These are phyloP conservation scores for Pelargonium australe DNA, from an alignment of 441 rosid species.

Conservation along the genomic window DNA sequence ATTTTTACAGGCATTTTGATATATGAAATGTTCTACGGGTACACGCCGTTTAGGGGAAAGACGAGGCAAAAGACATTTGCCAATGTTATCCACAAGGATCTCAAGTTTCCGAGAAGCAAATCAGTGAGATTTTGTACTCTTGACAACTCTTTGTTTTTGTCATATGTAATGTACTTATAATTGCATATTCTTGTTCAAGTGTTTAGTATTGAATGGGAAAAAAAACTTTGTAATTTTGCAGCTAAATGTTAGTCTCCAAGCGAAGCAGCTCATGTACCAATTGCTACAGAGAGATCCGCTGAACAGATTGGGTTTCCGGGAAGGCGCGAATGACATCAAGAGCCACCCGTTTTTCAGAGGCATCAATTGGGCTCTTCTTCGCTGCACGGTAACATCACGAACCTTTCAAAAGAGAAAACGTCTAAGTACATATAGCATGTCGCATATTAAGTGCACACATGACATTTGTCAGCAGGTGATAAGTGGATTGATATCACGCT, in stretches of 20 bases:
- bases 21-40: slow-evolving; percentile 92
- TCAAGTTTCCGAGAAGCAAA: slow-evolving; percentile 65
- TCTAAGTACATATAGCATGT: slow-evolving; percentile 14
- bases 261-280: slow-evolving; percentile 66
- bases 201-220: background rate
- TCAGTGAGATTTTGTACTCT: slow-evolving; percentile 32
- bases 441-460: too few relatives aligned
- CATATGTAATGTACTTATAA: background rate
- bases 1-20: slow-evolving; percentile 56
- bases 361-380: slow-evolving; percentile 91
- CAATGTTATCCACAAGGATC: slow-evolving; percentile 80
- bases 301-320: slow-evolving; percentile 65
- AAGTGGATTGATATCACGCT: too few relatives aligned
- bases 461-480: too few relatives aligned
- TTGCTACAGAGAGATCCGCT: slow-evolving; percentile 81
- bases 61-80: slow-evolving; percentile 91
- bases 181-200: background rate
- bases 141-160: background rate
- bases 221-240: background rate
- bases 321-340: slow-evolving; percentile 96
- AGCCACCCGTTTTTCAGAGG: slow-evolving; percentile 95
- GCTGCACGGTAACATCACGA: slow-evolving; percentile 85
- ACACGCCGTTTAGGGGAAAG: slow-evolving; percentile 95
- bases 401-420: slow-evolving; percentile 59
- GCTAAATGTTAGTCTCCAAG: slow-evolving; percentile 36